Evolutionary conservation across 164 flowering plant species (phyloP).

Genomic region (Stephania yunnanensis): DNA sequence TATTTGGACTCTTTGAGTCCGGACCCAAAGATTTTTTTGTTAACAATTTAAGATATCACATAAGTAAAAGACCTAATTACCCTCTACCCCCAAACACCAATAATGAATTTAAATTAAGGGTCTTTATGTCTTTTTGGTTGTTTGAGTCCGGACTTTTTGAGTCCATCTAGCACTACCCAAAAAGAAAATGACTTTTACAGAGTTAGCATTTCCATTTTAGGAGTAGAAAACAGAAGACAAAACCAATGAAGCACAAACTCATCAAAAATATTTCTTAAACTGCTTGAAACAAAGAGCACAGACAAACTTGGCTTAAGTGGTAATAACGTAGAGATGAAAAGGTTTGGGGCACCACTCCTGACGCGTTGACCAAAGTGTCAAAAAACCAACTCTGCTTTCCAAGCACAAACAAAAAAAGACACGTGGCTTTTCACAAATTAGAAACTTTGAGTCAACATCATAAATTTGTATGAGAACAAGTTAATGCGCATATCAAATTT

Average conservation of each 20-base stretch:
- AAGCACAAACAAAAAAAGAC: constrained; percentile 1
- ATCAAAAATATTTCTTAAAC: neutral
- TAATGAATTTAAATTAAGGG: too few relatives aligned
- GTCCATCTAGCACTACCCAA: too few relatives aligned
- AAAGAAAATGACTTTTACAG: neutral
- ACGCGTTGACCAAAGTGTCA: neutral
- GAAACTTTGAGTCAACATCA: constrained; percentile 9
- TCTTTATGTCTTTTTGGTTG: too few relatives aligned
- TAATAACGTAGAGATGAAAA: neutral
- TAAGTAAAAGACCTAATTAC: too few relatives aligned
- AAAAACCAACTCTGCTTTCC: neutral
- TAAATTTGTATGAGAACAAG: constrained; percentile 11
- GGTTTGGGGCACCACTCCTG: neutral
- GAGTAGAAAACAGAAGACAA: neutral
- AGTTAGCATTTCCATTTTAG: neutral
- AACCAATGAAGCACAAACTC: neutral
- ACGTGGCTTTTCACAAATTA: constrained; percentile 26
- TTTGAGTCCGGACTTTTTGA: too few relatives aligned
- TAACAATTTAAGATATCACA: too few relatives aligned
- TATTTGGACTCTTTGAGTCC: too few relatives aligned
- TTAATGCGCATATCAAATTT: constrained; percentile 6
- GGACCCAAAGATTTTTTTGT: too few relatives aligned
- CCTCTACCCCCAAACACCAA: too few relatives aligned
- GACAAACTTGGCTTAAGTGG: neutral
- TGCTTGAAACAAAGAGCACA: neutral